Evolutionary conservation across 176 grass and related monocot genomes (phyloP), one percentile per base, ranked within the genome.

Genomic region (Echinochloa phyllopogon): DNA sequence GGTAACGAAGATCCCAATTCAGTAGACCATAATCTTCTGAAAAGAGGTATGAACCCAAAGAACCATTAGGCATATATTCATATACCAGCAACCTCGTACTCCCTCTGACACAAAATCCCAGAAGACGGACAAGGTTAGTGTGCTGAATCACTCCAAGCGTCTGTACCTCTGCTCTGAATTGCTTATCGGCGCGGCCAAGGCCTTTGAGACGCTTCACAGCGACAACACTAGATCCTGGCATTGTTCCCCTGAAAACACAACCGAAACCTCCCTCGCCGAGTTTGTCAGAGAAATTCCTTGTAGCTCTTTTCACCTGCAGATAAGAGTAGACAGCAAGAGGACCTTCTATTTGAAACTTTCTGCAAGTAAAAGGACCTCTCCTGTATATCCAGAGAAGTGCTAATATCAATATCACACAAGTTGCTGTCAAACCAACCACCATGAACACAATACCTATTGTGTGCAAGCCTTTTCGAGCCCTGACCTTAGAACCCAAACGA

Each of bases 161-260:
- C 25, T 52, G 71, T 25, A 74, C 47, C 4, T 74, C 71, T 2
- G 71, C 71, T 52, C 71, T 48, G 71, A 74, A 74, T 9, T 74
- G 71, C 71, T 74, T 74, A 17, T 52, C 71, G 11, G 15, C 47
- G 1, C 9, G 71, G 3, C 47, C 45, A 12, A 74, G 7, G 6
- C 71, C 71, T 17, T 74, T 74, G 4, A 74, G 71, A 52, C 71
- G 47, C 71, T 74, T 74, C 71, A 74, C 71, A 18, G 71, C 71
- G 47, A 52, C 25, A 8, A 8, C 4, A 17, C 25, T 36, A 36
- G 71, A 29, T 10, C 24, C 16, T 40, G 71, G 47, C 45, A 74
- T 51, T 2, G 15, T 52, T 36, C 71, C 71, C 47, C 47, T 36
- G 47, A 74, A 74, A 33, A 74, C 71, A 12, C 47, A 52, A 15